Conservation (phyloP, 2,329 filamentous ascomycete species). For the Phaeosphaeriaceae sp. region DNA sequence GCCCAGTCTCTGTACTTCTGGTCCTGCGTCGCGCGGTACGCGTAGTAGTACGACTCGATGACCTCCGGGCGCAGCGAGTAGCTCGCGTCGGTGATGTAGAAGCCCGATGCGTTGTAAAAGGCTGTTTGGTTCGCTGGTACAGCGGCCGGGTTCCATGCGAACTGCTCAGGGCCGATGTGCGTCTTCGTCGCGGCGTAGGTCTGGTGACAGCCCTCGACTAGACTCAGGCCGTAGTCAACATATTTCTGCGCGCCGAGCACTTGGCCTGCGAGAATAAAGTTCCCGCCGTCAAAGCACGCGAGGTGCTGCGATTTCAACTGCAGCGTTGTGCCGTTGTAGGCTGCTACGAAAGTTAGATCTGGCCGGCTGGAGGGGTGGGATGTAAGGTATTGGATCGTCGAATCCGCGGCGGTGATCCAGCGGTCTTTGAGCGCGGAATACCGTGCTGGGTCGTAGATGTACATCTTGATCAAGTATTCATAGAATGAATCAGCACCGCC, state of each 20-base stretch:
- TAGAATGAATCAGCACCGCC: slow-evolving; percentile 83
- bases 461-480: slow-evolving; percentile 93
- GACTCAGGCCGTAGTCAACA: slow-evolving; percentile 73
- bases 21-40: slow-evolving; percentile 80
- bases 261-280: slow-evolving; percentile 78
- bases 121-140: slow-evolving; percentile 49
- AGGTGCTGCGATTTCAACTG: slow-evolving; percentile 58
- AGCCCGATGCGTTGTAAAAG: slow-evolving; percentile 74
- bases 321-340: slow-evolving; percentile 58
- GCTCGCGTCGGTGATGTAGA: slow-evolving; percentile 67
- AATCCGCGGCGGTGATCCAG: slow-evolving; percentile 79
- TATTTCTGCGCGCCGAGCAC: slow-evolving; percentile 71
- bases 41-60: slow-evolving; percentile 85
- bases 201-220: slow-evolving; percentile 75
- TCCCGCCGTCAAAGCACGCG: slow-evolving; percentile 84
- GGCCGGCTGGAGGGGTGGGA: slow-evolving; percentile 71
- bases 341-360: slow-evolving; percentile 75
- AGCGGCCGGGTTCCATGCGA: slow-evolving; percentile 45
- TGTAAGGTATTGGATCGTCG: slow-evolving; percentile 73
- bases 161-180: slow-evolving; percentile 75
- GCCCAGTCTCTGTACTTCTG: slow-evolving; percentile 81
- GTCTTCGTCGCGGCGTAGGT: slow-evolving; percentile 75
- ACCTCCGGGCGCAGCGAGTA: slow-evolving; percentile 83
- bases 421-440: slow-evolving; percentile 72
- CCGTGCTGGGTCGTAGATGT: slow-evolving; percentile 72